Conservation (phyloP, 2,329 filamentous ascomycete genomes). For the Cryphonectria radicalis region DNA sequence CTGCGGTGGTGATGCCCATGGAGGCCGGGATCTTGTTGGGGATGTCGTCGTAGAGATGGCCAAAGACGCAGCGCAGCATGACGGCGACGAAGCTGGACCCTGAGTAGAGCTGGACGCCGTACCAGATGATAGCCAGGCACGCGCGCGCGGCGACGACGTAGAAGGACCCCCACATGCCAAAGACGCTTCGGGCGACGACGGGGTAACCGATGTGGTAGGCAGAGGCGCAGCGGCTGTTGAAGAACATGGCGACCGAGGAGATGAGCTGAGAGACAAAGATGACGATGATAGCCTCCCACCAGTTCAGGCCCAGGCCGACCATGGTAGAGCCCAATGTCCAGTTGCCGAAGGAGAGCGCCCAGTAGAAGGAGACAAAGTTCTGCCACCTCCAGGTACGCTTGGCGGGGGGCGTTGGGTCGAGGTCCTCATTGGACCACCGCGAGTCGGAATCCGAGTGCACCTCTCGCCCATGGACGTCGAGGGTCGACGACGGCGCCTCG, state of each 20-base stretch:
- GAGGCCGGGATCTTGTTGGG: conserved; percentile 43
- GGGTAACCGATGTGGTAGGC: conserved; percentile 50
- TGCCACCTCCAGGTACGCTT: conserved; percentile 45
- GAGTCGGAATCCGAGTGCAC: conserved; percentile 1
- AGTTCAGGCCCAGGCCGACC: conserved; percentile 48
- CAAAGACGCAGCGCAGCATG: conserved; percentile 38
- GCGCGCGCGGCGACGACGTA: conserved; percentile 47
- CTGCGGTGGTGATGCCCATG: conserved; percentile 44
- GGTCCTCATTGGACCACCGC: conserved; percentile 33
- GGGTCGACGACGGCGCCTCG: conserved; percentile 16
- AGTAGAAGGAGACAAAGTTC: conserved; percentile 47
- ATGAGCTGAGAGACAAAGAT: conserved; percentile 49
- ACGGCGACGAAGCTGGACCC: conserved; percentile 30
- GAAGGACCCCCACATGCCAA: conserved; percentile 48
- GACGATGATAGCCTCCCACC: conserved; percentile 49
- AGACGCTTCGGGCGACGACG: conserved; percentile 42
- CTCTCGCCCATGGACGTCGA: conserved; percentile 16
- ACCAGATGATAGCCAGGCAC: conserved; percentile 46
- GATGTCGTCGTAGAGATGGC: conserved; percentile 41
- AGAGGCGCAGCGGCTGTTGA: conserved; percentile 48
- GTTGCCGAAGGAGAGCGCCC: conserved; percentile 45
- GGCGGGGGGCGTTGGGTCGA: conserved; percentile 43
- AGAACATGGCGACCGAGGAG: conserved; percentile 47
- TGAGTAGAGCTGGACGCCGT: conserved; percentile 37
- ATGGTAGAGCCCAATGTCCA: conserved; percentile 44